phyloP scores from a whole-genome alignment of 169 alveolate genomes.

The Ichthyophthirius multifiliis region DNA sequence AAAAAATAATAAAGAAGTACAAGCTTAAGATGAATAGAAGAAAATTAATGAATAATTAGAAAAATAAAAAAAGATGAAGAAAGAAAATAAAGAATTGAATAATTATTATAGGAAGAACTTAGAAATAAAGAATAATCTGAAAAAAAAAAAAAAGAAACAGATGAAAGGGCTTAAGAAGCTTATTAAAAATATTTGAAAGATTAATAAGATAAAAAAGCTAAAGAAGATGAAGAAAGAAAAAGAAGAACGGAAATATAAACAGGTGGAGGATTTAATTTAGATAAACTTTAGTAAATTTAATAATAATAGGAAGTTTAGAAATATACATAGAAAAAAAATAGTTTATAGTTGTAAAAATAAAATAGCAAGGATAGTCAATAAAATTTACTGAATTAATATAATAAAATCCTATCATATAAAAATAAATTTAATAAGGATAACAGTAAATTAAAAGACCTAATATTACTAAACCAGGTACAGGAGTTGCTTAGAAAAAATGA shows the following conservation, averaged over 20 bases:
- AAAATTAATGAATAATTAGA: background rate
- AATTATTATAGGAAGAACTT: background rate
- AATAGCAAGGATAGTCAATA: too few relatives aligned
- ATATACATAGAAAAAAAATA: too few relatives aligned
- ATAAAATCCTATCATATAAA: too few relatives aligned
- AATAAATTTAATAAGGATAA: too few relatives aligned
- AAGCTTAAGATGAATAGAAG: slow-evolving; percentile 2
- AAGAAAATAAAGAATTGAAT: background rate
- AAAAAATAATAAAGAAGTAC: background rate
- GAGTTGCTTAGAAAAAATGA: too few relatives aligned
- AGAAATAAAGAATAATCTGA: background rate
- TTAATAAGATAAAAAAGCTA: background rate
- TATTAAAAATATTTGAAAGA: slow-evolving; percentile 9
- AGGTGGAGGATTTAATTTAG: slow-evolving; percentile 7
- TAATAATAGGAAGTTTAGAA: too few relatives aligned
- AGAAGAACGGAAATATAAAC: background rate
- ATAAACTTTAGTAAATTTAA: too few relatives aligned
- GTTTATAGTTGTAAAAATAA: too few relatives aligned
- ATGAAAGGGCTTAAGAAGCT: background rate
- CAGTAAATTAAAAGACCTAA: too few relatives aligned
- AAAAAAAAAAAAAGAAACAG: background rate
- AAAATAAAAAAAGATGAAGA: slow-evolving; percentile 19
- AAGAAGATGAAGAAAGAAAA: background rate
- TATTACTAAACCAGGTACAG: too few relatives aligned
- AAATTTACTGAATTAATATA: too few relatives aligned